Percentiles rank a stretch among this genome's conserved stretches.
Evolutionary conservation across 495 filamentous ascomycete species (phyloP).

Genomic region (Aspergillus sclerotioniger): DNA sequence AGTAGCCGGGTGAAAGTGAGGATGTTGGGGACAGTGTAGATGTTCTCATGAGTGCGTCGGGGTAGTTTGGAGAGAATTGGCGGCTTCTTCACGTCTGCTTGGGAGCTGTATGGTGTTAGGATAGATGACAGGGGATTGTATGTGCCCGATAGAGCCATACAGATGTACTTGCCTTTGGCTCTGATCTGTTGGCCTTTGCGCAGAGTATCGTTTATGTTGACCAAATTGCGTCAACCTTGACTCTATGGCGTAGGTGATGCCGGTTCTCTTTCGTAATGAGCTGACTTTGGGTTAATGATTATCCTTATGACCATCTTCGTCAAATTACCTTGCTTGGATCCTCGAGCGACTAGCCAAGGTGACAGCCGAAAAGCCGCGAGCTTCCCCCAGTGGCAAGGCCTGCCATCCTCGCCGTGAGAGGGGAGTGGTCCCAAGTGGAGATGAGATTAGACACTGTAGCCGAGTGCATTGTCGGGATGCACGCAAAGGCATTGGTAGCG

Average conservation of each 20-base stretch:
- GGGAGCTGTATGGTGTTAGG: slow-evolving; percentile 13
- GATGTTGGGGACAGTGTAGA: slow-evolving; percentile 91
- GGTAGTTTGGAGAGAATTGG: slow-evolving; percentile 51
- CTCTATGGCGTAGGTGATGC: not conserved
- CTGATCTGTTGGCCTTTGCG: slow-evolving; percentile 24
- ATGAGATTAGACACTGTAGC: not conserved
- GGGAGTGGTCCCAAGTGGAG: not conserved
- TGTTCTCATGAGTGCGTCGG: slow-evolving; percentile 71
- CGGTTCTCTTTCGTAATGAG: slow-evolving; percentile 6
- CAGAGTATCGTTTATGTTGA: slow-evolving; percentile 25
- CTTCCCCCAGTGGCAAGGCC: not conserved
- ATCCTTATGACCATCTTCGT: not conserved
- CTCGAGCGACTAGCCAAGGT: slow-evolving; percentile 7
- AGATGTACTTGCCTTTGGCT: slow-evolving; percentile 22
- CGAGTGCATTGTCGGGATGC: slow-evolving; percentile 12
- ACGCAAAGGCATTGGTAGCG: slow-evolving; percentile 6
- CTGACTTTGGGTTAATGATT: not conserved
- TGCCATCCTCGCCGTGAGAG: slow-evolving; percentile 9
- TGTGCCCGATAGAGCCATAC: not conserved
- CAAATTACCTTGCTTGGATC: not conserved
- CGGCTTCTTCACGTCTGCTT: slow-evolving; percentile 24
- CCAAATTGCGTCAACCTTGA: slow-evolving; percentile 8
- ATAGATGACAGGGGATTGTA: not conserved
- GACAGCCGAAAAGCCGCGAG: slow-evolving; percentile 9
- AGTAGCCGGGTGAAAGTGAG: slow-evolving; percentile 85